These are phyloP conservation scores for Acanthamoeba lenticulata DNA, from an alignment of 208 protist species.

Conservation along the genomic window DNA sequence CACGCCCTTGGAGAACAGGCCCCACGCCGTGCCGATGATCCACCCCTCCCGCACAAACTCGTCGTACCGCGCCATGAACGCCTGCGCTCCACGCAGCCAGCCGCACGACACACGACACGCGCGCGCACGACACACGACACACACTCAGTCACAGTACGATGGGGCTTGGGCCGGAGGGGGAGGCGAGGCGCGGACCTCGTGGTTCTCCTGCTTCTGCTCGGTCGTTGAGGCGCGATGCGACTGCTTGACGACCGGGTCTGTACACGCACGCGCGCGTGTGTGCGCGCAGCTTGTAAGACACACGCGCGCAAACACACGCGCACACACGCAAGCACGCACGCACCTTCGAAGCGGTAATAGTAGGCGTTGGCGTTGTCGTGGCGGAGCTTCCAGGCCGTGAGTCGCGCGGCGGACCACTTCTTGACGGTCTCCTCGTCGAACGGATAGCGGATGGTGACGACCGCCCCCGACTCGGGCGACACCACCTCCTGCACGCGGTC, in stretches of 20 bases:
- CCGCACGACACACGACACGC: neutral
- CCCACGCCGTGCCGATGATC: constrained; percentile 32
- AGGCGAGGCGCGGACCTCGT: neutral
- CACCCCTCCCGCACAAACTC: constrained; percentile 39
- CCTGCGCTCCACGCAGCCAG: neutral
- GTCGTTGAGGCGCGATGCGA: neutral
- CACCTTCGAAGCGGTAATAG: constrained; percentile 56
- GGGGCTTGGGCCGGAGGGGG: neutral
- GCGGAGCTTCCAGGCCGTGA: constrained; percentile 9
- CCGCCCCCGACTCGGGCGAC: constrained; percentile 5
- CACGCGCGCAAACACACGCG: no score
- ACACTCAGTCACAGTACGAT: neutral
- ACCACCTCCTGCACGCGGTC: constrained; percentile 23
- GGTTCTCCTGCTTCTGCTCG: constrained; percentile 55
- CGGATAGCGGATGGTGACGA: neutral
- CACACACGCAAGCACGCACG: no score
- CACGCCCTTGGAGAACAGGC: constrained; percentile 48
- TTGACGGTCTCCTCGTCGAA: constrained; percentile 62
- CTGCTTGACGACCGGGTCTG: constrained; percentile 35
- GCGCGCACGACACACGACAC: neutral
- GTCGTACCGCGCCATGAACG: constrained; percentile 25
- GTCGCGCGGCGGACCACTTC: neutral
- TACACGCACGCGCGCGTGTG: no score
- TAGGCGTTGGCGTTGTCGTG: constrained; percentile 54
- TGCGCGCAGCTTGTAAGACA: no score